Evolutionary conservation across 495 filamentous ascomycete genomes (phyloP).

Genomic region (Daldinia childiae): DNA sequence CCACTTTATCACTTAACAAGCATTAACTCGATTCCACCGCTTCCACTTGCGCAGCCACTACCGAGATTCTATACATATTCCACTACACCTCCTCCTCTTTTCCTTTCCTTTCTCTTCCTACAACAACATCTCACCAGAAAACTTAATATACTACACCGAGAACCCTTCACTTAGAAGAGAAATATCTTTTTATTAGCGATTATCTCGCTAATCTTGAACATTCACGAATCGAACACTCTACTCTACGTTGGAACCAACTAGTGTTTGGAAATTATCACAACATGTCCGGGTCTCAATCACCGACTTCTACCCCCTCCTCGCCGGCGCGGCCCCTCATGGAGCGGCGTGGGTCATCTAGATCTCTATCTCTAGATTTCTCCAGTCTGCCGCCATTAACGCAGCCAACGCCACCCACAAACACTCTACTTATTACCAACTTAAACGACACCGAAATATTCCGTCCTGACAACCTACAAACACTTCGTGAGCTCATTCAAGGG

Average conservation of each 20-base stretch:
- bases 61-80: constrained; percentile 32
- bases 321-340: constrained; percentile 39
- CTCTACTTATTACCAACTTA: constrained; percentile 92
- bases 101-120: constrained; percentile 19
- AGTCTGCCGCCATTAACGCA: constrained; percentile 79
- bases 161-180: constrained; percentile 10
- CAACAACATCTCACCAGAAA: constrained; percentile 13
- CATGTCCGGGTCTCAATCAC: constrained; percentile 46
- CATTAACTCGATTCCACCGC: constrained; percentile 18
- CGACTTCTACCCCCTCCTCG: constrained; percentile 49
- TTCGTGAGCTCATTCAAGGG: constrained; percentile 74
- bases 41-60: constrained; percentile 35
- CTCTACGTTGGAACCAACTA: neutral
- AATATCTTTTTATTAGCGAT: neutral
- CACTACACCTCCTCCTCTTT: constrained; percentile 17
- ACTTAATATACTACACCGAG: constrained; percentile 1
- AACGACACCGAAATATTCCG: constrained; percentile 80
- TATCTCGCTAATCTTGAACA: neutral
- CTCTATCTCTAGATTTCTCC: constrained; percentile 82
- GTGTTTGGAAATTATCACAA: constrained; percentile 4
- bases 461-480: constrained; percentile 74
- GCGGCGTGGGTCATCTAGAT: constrained; percentile 51
- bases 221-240: neutral
- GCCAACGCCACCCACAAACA: constrained; percentile 89
- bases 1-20: too few relatives aligned